phyloP scores from a whole-genome alignment of 2,329 filamentous ascomycete genomes.

The Sphaerulina musiva region DNA sequence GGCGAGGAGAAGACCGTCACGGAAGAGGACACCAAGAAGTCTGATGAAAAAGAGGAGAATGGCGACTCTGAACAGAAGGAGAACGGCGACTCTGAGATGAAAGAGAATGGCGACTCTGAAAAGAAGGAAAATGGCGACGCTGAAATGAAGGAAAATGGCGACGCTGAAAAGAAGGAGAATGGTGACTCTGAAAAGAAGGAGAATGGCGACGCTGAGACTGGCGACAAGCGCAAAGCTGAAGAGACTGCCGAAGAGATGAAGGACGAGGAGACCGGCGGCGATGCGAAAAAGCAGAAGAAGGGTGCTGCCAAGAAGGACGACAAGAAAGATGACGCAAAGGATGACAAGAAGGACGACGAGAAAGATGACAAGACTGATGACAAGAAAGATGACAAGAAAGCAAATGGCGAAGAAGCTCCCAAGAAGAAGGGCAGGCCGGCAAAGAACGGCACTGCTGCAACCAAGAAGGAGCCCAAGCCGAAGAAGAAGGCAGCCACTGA shows the following conservation, averaged over 20 bases:
- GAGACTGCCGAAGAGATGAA: slow-evolving; percentile 31
- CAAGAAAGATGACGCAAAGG: slow-evolving; percentile 27
- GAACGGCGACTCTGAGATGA: slow-evolving; percentile 8
- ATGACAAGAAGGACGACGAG: slow-evolving; percentile 35
- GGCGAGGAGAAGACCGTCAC: slow-evolving; percentile 24
- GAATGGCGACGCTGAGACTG: slow-evolving; percentile 25
- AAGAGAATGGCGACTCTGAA: too few species aligned
- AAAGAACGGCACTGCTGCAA: slow-evolving; percentile 29
- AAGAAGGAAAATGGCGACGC: too few species aligned
- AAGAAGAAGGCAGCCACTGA: slow-evolving; percentile 46
- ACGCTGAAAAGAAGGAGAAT: slow-evolving; percentile 16
- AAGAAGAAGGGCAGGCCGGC: slow-evolving; percentile 42
- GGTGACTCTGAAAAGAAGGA: slow-evolving; percentile 23
- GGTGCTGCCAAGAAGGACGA: slow-evolving; percentile 28
- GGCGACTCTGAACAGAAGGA: slow-evolving; percentile 21
- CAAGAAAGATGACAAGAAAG: slow-evolving; percentile 29
- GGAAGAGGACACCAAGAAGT: slow-evolving; percentile 20
- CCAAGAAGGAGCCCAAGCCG: slow-evolving; percentile 38
- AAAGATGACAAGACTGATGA: slow-evolving; percentile 22
- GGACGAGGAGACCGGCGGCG: slow-evolving; percentile 30
- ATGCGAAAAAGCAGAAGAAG: slow-evolving; percentile 27
- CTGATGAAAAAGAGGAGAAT: slow-evolving; percentile 19
- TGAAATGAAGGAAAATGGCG: too few species aligned
- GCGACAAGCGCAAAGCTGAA: slow-evolving; percentile 30
- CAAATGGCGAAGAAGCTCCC: slow-evolving; percentile 32